Evolutionary conservation across 2,329 filamentous ascomycete species (phyloP).

Genomic region (Cladophialophora yegresii): DNA sequence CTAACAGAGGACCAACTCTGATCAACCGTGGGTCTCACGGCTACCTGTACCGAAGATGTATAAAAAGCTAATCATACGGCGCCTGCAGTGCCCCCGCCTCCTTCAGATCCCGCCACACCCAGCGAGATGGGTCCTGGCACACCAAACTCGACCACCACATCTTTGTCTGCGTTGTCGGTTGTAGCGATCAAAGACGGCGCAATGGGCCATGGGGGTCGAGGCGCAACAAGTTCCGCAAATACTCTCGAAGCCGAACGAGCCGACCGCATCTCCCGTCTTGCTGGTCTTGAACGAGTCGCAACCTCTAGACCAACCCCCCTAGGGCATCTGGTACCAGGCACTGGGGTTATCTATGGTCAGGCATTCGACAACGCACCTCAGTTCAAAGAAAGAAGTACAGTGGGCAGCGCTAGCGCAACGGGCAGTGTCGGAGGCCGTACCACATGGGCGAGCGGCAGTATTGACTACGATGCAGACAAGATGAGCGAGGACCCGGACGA

Average conservation of each 20-base stretch:
- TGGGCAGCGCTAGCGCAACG: constrained; percentile 86
- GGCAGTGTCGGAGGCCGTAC: constrained; percentile 70
- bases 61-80: constrained; percentile 62
- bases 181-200: constrained; percentile 97
- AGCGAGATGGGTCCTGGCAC: constrained; percentile 88
- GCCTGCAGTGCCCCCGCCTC: constrained; percentile 80
- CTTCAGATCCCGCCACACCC: constrained; percentile 80
- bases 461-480: constrained; percentile 58
- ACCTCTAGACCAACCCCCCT: constrained; percentile 62
- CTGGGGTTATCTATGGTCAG: constrained; percentile 31
- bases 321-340: constrained; percentile 43
- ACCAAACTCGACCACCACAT: constrained; percentile 88
- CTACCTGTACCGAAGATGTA: background rate
- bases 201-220: constrained; percentile 68
- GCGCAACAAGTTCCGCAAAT: constrained; percentile 61
- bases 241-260: constrained; percentile 89
- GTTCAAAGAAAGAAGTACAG: constrained; percentile 79
- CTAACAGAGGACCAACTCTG: constrained; percentile 31
- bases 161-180: constrained; percentile 86
- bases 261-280: constrained; percentile 90
- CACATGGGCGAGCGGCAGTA: constrained; percentile 66
- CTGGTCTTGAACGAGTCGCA: constrained; percentile 84
- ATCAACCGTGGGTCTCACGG: constrained; percentile 29
- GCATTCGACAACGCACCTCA: constrained; percentile 74
- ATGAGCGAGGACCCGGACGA: constrained; percentile 66